A percentile compares a stretch with the other conserved stretches of the same genome.
Evolutionary conservation across 257 asterid genomes (phyloP).

Genomic region (Nicotiana sylvestris): DNA sequence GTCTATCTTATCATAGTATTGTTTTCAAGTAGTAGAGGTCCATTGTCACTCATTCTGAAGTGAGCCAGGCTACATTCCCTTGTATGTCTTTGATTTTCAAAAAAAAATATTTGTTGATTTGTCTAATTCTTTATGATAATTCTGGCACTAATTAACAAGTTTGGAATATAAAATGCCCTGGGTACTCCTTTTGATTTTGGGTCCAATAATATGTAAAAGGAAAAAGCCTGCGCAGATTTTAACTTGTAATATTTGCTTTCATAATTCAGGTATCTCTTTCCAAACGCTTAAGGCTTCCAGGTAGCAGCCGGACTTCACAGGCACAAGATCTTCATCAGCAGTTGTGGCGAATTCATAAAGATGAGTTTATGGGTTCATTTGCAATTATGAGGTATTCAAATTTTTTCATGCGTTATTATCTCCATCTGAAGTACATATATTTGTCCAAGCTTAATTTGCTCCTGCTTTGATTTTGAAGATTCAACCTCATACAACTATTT

Average conservation of each 20-base stretch:
- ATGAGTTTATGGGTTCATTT: constrained; percentile 69
- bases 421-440: constrained; percentile 2
- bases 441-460: constrained; percentile 5
- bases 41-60: constrained; percentile 5
- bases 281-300: constrained; percentile 74
- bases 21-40: background rate
- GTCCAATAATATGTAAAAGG: background rate
- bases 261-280: constrained; percentile 68
- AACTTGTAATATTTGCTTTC: constrained; percentile 2
- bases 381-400: constrained; percentile 78
- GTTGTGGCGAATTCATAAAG: constrained; percentile 87
- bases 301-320: constrained; percentile 40
- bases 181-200: background rate
- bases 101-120: background rate
- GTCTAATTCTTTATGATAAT: background rate
- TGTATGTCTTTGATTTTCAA: background rate
- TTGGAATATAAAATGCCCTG: background rate
- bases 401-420: background rate
- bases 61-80: background rate
- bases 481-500: constrained; percentile 83
- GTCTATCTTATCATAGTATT: background rate
- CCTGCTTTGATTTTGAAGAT: constrained; percentile 42
- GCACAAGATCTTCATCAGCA: constrained; percentile 48
- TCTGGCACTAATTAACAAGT: background rate
- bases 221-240: background rate